Evolutionary conservation across 2,329 filamentous ascomycete species (phyloP).

Genomic region (Colletotrichum sidae): DNA sequence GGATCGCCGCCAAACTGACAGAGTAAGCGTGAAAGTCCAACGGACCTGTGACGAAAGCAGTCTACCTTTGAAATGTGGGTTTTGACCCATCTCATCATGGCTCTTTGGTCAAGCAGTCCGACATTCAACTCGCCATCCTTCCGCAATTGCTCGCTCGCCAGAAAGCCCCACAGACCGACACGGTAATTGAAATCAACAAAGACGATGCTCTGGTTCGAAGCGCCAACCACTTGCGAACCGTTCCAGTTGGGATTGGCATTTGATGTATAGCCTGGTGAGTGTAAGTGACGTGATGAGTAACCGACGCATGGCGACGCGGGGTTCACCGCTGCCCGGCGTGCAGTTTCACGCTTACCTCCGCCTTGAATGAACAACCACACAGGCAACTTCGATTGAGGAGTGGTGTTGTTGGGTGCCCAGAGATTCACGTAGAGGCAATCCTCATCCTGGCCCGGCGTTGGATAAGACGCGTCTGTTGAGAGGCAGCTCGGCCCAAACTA

Average conservation of each 20-base stretch:
- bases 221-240: constrained; percentile 58
- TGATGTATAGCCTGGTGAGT: constrained; percentile 52
- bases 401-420: constrained; percentile 69
- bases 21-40: not conserved
- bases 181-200: constrained; percentile 74
- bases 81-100: constrained; percentile 71
- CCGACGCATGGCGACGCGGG: not conserved
- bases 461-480: constrained; percentile 48
- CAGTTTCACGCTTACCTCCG: constrained; percentile 44
- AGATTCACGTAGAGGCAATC: constrained; percentile 79
- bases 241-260: constrained; percentile 66
- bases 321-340: not conserved
- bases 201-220: constrained; percentile 59
- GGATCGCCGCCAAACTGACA: constrained; percentile 68
- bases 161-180: constrained; percentile 71
- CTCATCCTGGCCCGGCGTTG: constrained; percentile 54
- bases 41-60: not conserved
- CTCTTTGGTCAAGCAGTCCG: constrained; percentile 73
- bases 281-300: constrained; percentile 20
- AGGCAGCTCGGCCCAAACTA: constrained; percentile 61
- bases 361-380: constrained; percentile 73
- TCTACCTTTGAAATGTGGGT: constrained; percentile 63
- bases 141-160: constrained; percentile 67
- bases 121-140: constrained; percentile 69
- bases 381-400: constrained; percentile 65